phyloP scores from a whole-genome alignment of 2,329 filamentous ascomycete genomes.

The Ascocoryne sarcoides region DNA sequence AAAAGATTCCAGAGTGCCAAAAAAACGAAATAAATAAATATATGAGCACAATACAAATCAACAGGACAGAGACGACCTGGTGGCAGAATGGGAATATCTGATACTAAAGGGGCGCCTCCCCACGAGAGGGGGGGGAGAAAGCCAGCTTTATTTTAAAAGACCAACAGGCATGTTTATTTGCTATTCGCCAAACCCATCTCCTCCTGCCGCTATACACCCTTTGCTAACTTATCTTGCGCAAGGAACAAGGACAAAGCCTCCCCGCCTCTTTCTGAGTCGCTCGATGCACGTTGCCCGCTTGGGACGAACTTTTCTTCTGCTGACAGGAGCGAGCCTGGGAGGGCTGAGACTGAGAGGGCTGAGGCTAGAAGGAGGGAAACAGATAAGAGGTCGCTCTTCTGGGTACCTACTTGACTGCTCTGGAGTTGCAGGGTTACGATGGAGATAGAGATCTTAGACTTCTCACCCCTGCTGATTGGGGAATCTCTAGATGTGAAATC shows the following conservation, averaged over 20 bases:
- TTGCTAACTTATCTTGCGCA: slow-evolving; percentile 10
- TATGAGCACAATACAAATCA: background rate
- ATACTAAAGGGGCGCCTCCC: slow-evolving; percentile 8
- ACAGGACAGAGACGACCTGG: no score
- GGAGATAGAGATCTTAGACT: slow-evolving; percentile 4
- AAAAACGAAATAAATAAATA: slow-evolving; percentile 1
- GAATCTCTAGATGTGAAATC: slow-evolving; percentile 1
- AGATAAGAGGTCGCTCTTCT: slow-evolving; percentile 4
- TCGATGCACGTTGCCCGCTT: slow-evolving; percentile 10
- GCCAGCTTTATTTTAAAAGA: slow-evolving; percentile 16
- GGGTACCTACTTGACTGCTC: slow-evolving; percentile 10
- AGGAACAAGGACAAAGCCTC: slow-evolving; percentile 13
- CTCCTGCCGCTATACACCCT: slow-evolving; percentile 16
- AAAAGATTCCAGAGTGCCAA: background rate
- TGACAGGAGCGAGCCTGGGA: slow-evolving; percentile 2
- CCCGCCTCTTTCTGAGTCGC: slow-evolving; percentile 2
- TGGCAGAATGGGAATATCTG: slow-evolving; percentile 8
- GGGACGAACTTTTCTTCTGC: slow-evolving; percentile 14
- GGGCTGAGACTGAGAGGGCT: no score
- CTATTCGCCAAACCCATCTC: slow-evolving; percentile 6
- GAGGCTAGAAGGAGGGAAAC: no score
- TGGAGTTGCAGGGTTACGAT: slow-evolving; percentile 10
- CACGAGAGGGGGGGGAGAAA: slow-evolving; percentile 8
- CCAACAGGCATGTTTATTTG: slow-evolving; percentile 1
- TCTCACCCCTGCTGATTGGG: slow-evolving; percentile 3